Percentiles rank a stretch among this genome's conserved stretches.
Conservation (phyloP, 139 green algal species). For the Chloropicon primus region DNA sequence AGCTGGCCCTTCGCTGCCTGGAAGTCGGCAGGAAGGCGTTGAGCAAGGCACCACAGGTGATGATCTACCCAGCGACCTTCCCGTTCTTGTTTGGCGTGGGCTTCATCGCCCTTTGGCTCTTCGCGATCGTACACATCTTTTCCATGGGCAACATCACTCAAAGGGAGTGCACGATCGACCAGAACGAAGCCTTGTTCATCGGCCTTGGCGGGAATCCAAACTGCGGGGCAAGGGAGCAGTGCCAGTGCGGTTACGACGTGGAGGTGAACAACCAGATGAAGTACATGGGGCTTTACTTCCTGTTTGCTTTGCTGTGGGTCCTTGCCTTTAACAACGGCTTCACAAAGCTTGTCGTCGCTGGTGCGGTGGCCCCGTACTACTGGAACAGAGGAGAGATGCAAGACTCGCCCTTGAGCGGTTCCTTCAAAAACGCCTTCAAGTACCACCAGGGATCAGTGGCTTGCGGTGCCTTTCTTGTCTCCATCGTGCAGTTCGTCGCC, state of each 20-base stretch:
- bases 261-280: background rate
- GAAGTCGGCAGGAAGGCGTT: background rate
- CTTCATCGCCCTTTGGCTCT: background rate
- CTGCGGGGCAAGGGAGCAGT: background rate
- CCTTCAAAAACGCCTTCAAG: background rate
- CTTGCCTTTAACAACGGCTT: background rate
- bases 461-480: background rate
- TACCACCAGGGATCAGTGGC: slow-evolving; percentile 5
- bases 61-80: background rate
- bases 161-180: background rate
- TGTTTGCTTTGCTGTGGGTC: background rate
- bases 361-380: background rate
- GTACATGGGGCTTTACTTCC: slow-evolving; percentile 2
- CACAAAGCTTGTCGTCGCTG: slow-evolving; percentile 1
- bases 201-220: background rate
- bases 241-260: background rate
- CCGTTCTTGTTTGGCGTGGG: background rate
- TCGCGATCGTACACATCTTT: background rate
- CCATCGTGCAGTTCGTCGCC: background rate
- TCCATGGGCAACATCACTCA: background rate
- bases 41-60: background rate
- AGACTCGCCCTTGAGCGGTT: background rate
- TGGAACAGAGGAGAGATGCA: slow-evolving; percentile 1
- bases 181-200: background rate
- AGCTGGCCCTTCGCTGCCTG: background rate